These are phyloP conservation scores for Panicum hallii DNA, from an alignment of 202 grass and related monocot genomes.

Conservation along the genomic window DNA sequence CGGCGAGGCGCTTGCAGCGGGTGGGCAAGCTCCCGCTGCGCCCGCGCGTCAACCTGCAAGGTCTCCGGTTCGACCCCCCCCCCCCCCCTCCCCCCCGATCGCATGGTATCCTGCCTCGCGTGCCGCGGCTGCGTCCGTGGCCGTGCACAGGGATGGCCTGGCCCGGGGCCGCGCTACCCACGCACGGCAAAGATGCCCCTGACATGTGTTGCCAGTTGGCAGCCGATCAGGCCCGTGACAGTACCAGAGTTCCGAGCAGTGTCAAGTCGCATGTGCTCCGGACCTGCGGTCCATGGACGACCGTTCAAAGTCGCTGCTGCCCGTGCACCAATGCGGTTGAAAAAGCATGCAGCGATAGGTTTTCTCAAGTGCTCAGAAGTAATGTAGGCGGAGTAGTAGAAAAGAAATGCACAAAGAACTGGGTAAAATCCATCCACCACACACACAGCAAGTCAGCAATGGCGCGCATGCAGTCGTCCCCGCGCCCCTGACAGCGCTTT, in stretches of 20 bases:
- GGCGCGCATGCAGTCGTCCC: neutral
- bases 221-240: conserved; percentile 13
- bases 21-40: neutral
- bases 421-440: neutral
- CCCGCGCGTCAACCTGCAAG: too few species aligned
- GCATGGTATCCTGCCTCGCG: too few species aligned
- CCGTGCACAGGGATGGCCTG: neutral
- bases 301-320: neutral
- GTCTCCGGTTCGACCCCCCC: too few species aligned
- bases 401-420: neutral
- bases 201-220: neutral
- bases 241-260: neutral
- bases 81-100: too few species aligned
- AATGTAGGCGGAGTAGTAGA: neutral
- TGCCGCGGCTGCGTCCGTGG: too few species aligned
- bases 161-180: neutral
- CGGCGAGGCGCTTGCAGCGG: neutral
- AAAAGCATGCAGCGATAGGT: neutral
- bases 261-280: neutral
- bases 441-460: neutral
- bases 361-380: neutral
- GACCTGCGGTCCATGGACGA: neutral
- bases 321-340: neutral
- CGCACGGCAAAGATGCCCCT: conserved; percentile 24
- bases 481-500: conserved; percentile 1